Base-by-base conservation (phyloP, 2,329 filamentous ascomycete genomes). In the Colletotrichum horii region DNA sequence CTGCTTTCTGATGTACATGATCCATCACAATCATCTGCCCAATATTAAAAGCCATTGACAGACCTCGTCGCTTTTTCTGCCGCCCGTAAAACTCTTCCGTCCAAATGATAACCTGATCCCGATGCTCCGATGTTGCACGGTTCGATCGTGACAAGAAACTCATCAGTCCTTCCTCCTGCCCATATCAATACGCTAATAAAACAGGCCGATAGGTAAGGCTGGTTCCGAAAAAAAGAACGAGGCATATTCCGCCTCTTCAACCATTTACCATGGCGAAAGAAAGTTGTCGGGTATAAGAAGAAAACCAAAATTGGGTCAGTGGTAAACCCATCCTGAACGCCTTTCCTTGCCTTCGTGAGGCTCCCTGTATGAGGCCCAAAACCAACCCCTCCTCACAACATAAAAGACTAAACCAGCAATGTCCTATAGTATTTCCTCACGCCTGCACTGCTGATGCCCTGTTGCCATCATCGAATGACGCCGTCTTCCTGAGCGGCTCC, bases 401-500 rank as follows among this genome's bases (percentile, higher is more conserved):
- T 34, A 52, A 61, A 34, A 52, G n/a, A 58, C 30, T 52, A n/a
- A 61, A 66, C 15, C 58, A 67, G 61, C 83, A 28, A 78, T 79
- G 68, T 81, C 64, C 69, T 24, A 55, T 56, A 73, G 38, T 22
- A 30, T 8, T 64, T 14, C 9, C 15, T 75, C 56, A 75, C 55
- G 65, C 65, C 62, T 71, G 70, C 38, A 75, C 82, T 70, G 83
- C 75, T 9, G 79, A 79, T 62, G 83, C 81, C 52, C 48, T 70
- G 19, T 43, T 55, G 19, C 52, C 22, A 26, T 78, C 72, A 24
- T 77, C 77, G 28, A 77, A 64, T 4, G 80, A 83, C n/a, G 84
- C 83, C 58, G 83, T 85, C 75, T 83, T 83, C 69, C 83, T 82
- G 30, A 87, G 78, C 6, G 85, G 84, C 76, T 88, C 85, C n/a